Percentiles rank a stretch among this genome's conserved stretches.
phyloP scores from a whole-genome alignment of 352 stramenopile genomes.

The Elongisporangium senticosum region DNA sequence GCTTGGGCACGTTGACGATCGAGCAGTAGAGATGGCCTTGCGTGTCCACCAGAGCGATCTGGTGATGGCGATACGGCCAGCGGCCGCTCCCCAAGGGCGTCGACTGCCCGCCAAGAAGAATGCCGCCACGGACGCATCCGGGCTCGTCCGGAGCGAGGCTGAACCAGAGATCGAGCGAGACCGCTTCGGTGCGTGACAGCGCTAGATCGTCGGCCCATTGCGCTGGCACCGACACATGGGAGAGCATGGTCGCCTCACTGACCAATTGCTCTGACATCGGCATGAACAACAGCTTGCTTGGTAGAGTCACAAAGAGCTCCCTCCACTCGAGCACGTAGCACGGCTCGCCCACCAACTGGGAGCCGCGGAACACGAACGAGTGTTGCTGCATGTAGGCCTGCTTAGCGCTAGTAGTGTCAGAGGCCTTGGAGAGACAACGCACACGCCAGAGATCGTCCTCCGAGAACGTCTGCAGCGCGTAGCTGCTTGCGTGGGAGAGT shows the following conservation, averaged over 20 bases:
- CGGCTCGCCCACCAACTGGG: too few relatives aligned
- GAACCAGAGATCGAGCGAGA: not conserved
- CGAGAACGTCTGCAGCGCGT: conserved; percentile 4
- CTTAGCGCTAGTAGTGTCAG: conserved; percentile 2
- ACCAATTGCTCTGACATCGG: too few relatives aligned
- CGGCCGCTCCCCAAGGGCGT: not conserved
- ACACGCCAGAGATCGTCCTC: conserved; percentile 9
- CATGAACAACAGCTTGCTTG: too few relatives aligned
- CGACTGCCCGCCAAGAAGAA: conserved; percentile 9
- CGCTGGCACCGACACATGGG: too few relatives aligned
- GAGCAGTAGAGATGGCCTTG: conserved; percentile 8
- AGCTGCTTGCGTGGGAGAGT: conserved; percentile 18
- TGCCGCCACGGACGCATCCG: not conserved
- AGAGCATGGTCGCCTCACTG: too few relatives aligned
- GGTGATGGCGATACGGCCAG: conserved; percentile 7
- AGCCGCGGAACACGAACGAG: conserved; percentile 5
- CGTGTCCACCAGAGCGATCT: conserved; percentile 10
- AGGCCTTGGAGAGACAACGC: too few relatives aligned
- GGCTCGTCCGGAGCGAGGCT: not conserved
- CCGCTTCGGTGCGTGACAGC: too few relatives aligned
- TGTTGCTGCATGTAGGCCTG: conserved; percentile 9
- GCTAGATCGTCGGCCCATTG: too few relatives aligned
- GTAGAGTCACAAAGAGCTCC: too few relatives aligned
- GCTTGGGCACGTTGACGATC: not conserved
- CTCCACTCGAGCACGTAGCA: too few relatives aligned